These are phyloP conservation scores for Bolboschoenus planiculmis DNA, from an alignment of 176 grass and related monocot genomes.

Conservation along the genomic window DNA sequence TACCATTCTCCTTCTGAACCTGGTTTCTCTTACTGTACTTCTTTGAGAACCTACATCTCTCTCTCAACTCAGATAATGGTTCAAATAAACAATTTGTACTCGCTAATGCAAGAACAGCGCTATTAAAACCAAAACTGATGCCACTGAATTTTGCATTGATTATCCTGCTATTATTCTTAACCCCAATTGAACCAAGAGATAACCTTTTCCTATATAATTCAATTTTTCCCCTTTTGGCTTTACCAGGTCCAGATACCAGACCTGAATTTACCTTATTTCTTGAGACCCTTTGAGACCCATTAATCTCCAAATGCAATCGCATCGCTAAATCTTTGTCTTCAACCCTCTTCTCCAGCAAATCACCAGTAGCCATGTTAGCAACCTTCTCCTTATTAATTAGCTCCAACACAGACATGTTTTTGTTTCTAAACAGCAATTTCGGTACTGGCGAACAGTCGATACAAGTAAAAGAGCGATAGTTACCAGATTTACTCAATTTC, in stretches of 20 bases:
- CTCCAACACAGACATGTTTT: not conserved
- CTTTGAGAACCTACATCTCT: not conserved
- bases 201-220: not conserved
- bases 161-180: slow-evolving; percentile 5
- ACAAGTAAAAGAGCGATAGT: slow-evolving; percentile 2
- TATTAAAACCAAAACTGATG: not conserved
- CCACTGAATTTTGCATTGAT: not conserved
- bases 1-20: not conserved
- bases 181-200: slow-evolving; percentile 1
- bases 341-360: slow-evolving; percentile 1
- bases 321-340: slow-evolving; percentile 15
- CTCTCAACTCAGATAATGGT: not conserved
- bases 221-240: slow-evolving; percentile 1
- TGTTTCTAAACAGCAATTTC: slow-evolving; percentile 6
- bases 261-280: slow-evolving; percentile 1
- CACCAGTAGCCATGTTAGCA: slow-evolving; percentile 4
- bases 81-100: not conserved
- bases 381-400: slow-evolving; percentile 21
- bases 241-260: not conserved
- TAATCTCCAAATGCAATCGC: slow-evolving; percentile 18
- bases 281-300: slow-evolving; percentile 13
- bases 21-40: slow-evolving; percentile 3
- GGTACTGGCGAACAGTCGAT: slow-evolving; percentile 15
- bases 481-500: not conserved
- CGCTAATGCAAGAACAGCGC: slow-evolving; percentile 14